Base-by-base conservation (phyloP, 805 yeast genomes). In the Blastobotrys parvus region DNA sequence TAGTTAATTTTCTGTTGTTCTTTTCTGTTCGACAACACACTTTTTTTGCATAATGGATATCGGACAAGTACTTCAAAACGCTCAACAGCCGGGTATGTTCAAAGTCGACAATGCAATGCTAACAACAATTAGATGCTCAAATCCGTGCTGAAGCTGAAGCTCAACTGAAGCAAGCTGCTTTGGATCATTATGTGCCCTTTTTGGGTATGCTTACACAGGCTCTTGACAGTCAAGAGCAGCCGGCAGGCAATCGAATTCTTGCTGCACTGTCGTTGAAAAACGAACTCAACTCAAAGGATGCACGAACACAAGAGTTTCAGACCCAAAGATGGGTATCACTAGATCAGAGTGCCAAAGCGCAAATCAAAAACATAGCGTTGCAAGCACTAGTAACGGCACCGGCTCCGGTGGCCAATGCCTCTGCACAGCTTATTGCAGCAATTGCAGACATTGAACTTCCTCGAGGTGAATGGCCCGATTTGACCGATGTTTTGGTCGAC, bases 361-460 rank as follows among this genome's bases (percentile, higher is more conserved):
- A 76, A 49, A 81, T 90, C 58, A 88, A 86, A 67, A 69, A 72
- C 5, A 46, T 51, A 4, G 73, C 87, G 0, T 62, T 90, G 39
- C 64, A 66, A 35, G 76, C 89, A 2, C 74, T 92, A 44, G 61
- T 80, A 44, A 71, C 84, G 15, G 60, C 67, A n/a, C 77, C 78
- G 54, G 83, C 77, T 50, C 75, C 86, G 56, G 95, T 90, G 44
- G 92, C 94, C 25, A 78, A 80, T 45, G 74, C 95, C 22, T 82
- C 90, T 20, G 95, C 98, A 19, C 97, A 90, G 68, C 71, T 90
- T 51, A 90, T 92, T 41, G 95, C 97, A 27, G 94, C 97, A 8
- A 85, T 92, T 55, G 98, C 97, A n/a, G 90, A 82, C 50, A 85
- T 90, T 45, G 98, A 92, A 62, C 71, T 92, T 50, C 97, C 97